These are phyloP conservation scores for Amaranthus palmeri DNA, from an alignment of 148 eudicot genomes.

Conservation along the genomic window DNA sequence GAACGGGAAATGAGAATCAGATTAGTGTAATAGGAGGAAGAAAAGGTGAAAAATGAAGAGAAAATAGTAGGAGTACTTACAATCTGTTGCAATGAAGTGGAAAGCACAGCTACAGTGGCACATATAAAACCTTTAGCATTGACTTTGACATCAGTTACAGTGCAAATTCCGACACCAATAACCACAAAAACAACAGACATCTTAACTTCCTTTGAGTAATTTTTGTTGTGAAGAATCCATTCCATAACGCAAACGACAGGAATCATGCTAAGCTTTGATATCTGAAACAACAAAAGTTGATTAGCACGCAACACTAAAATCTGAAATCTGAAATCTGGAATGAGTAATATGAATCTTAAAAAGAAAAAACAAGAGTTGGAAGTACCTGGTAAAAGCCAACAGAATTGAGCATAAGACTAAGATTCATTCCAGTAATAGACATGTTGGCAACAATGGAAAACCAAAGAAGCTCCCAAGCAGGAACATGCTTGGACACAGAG, in stretches of 20 bases:
- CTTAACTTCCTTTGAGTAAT: slow-evolving; percentile 67
- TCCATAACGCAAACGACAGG: slow-evolving; percentile 83
- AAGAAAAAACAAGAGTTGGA: background rate
- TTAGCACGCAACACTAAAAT: background rate
- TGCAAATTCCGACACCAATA: slow-evolving; percentile 83
- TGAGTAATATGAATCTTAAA: background rate
- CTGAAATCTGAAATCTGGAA: background rate
- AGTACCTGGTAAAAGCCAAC: slow-evolving; percentile 86
- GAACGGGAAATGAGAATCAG: background rate
- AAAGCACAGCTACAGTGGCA: slow-evolving; percentile 63
- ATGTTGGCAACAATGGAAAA: slow-evolving; percentile 78
- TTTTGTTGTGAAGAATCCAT: slow-evolving; percentile 70
- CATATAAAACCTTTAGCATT: slow-evolving; percentile 77
- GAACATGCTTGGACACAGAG: slow-evolving; percentile 71
- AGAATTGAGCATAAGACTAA: slow-evolving; percentile 86
- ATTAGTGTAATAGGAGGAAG: background rate
- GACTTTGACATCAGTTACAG: slow-evolving; percentile 75
- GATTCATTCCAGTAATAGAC: slow-evolving; percentile 86
- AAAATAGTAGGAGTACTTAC: slow-evolving; percentile 37
- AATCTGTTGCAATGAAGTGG: slow-evolving; percentile 75
- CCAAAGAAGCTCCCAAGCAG: slow-evolving; percentile 80
- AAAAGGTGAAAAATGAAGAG: background rate
- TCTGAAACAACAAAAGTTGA: slow-evolving; percentile 31
- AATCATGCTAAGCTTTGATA: slow-evolving; percentile 81
- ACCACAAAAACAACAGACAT: slow-evolving; percentile 72